phyloP scores from a whole-genome alignment of 2,329 filamentous ascomycete species.

The Tolypocladium paradoxum region DNA sequence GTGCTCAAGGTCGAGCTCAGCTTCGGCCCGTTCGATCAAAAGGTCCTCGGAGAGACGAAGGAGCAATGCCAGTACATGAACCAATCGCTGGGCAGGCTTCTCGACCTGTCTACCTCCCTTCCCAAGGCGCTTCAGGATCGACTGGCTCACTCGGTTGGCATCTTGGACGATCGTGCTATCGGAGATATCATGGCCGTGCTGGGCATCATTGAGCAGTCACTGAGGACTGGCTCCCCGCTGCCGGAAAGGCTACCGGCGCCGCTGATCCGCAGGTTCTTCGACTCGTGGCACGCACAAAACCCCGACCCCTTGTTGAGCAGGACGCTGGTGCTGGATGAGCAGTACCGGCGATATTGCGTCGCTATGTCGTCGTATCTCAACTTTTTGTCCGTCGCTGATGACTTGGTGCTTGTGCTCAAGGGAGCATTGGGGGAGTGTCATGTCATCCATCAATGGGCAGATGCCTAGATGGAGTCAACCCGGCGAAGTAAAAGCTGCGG shows the following conservation, averaged over 20 bases:
- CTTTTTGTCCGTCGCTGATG: constrained; percentile 31
- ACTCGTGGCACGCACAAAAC: constrained; percentile 11
- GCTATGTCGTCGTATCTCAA: constrained; percentile 32
- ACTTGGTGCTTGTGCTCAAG: constrained; percentile 33
- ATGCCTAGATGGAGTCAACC: not conserved
- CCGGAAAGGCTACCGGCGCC: constrained; percentile 37
- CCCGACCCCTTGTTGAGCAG: constrained; percentile 17
- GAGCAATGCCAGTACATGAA: constrained; percentile 22
- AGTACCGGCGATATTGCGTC: constrained; percentile 35
- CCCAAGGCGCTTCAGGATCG: constrained; percentile 28
- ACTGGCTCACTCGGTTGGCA: constrained; percentile 24
- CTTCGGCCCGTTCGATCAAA: constrained; percentile 18
- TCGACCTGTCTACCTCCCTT: constrained; percentile 22
- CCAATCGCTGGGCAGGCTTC: constrained; percentile 19
- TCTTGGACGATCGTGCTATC: constrained; percentile 31
- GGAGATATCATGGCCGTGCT: constrained; percentile 41
- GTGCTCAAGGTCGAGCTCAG: constrained; percentile 19
- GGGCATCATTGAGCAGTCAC: constrained; percentile 31
- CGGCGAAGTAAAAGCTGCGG: not conserved
- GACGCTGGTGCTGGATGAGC: constrained; percentile 25
- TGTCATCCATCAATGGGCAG: constrained; percentile 15
- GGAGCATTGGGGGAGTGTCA: constrained; percentile 29
- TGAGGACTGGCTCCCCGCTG: constrained; percentile 35
- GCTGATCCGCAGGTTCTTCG: constrained; percentile 24
- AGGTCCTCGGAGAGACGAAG: constrained; percentile 17